Evolutionary conservation across 2,329 filamentous ascomycete genomes (phyloP), one percentile per base, ranked within the genome.

Genomic region (Exophiala oligosperma): DNA sequence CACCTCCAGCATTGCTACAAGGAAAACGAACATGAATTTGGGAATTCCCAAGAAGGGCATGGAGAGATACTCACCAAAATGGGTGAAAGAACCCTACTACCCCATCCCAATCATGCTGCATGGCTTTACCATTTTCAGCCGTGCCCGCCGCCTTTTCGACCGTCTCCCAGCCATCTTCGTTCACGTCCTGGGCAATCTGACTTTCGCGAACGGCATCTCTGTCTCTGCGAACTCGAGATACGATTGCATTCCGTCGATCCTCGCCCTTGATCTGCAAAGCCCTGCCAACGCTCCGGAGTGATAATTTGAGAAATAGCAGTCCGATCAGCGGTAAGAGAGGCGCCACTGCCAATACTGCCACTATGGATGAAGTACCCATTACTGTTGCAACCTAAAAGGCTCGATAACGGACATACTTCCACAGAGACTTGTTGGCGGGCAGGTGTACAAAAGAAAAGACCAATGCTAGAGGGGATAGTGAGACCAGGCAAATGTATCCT

Each of bases 61-160:
- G 57, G 29, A 48, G 12, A 43, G 43, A 48, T 3, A 70, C 82
- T 63, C 79, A 93, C 90, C 94, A 97, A 73, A 97, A 99, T 1
- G 94, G 94, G 73, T 99, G 94, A 72, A 99, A 96, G 81, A 99
- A 97, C 48, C 91, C 94, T 62, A 97, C 85, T 53, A 97, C 86
- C 32, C 92, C 92, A 61, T 87, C 81, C 90, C 90, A 97, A 47
- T 88, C 81, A 64, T 82, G 78, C 58, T 81, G 78, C 9, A 72
- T 69, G 57, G 71, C 50, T 28, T 56, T 72, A 47, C 73, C 78
- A 64, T 77, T 79, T 49, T 72, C 70, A 24, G 76, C 75, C 49
- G 71, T 74, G 40, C 76, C 77, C 69, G 72, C 73, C 62, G 72
- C 73, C 62, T 72, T 78, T 59, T 87, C 83, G 24, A 91, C 80